phyloP scores from a whole-genome alignment of 805 yeast species.

The Schwanniomyces sp. region DNA sequence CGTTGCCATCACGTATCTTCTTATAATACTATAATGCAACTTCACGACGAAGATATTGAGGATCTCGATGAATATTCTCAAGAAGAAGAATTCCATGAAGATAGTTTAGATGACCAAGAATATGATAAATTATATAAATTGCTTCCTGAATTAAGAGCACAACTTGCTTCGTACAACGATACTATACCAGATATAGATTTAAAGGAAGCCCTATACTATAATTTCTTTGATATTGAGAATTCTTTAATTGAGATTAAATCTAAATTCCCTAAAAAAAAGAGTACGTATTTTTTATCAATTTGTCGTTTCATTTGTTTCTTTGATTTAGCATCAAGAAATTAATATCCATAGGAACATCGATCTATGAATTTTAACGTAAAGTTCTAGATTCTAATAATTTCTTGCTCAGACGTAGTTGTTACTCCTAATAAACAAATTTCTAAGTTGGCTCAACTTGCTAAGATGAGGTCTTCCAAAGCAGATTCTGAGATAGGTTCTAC shows the following conservation, averaged over 20 bases:
- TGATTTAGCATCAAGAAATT: not conserved
- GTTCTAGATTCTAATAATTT: slow-evolving; percentile 17
- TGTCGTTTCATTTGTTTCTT: slow-evolving; percentile 4
- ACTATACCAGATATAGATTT: slow-evolving; percentile 49
- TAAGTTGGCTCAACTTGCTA: slow-evolving; percentile 25
- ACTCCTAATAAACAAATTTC: not conserved
- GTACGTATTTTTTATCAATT: slow-evolving; percentile 42
- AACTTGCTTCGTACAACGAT: slow-evolving; percentile 40
- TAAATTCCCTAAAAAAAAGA: slow-evolving; percentile 33
- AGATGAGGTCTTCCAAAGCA: slow-evolving; percentile 11
- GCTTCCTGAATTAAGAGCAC: slow-evolving; percentile 43
- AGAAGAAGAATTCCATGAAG: slow-evolving; percentile 38
- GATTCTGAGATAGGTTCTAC: slow-evolving; percentile 1
- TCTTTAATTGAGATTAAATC: slow-evolving; percentile 48
- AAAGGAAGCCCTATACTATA: slow-evolving; percentile 58
- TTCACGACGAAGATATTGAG: slow-evolving; percentile 23
- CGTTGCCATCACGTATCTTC: not conserved
- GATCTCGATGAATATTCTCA: slow-evolving; percentile 22
- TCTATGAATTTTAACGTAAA: slow-evolving; percentile 7
- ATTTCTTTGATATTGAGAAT: slow-evolving; percentile 55
- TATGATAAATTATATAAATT: slow-evolving; percentile 41
- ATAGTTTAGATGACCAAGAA: slow-evolving; percentile 37
- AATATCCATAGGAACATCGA: slow-evolving; percentile 1
- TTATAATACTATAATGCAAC: not conserved
- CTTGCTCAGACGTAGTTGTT: not conserved